Conservation (phyloP, 2,329 filamentous ascomycete genomes). For the Pestalotiopsis sp. region DNA sequence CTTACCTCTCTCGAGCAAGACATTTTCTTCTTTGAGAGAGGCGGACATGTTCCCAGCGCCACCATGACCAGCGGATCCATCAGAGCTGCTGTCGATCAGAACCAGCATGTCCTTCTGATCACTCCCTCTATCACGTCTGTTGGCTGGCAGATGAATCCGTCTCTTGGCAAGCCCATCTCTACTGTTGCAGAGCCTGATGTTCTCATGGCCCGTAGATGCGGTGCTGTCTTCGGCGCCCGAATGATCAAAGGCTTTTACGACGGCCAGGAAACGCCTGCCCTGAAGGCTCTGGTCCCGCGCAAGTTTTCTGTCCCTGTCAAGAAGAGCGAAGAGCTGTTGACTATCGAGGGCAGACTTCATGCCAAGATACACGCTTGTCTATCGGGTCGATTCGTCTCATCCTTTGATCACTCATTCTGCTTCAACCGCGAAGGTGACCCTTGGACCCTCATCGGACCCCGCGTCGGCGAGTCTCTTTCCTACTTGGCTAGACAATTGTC, state of each 20-base stretch:
- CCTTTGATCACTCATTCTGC: conserved; percentile 24
- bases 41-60: neutral
- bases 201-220: conserved; percentile 27
- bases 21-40: conserved; percentile 24
- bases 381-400: conserved; percentile 15
- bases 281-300: conserved; percentile 10
- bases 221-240: conserved; percentile 24
- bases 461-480: conserved; percentile 17
- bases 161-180: conserved; percentile 16
- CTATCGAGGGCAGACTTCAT: conserved; percentile 19
- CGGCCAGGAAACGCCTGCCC: conserved; percentile 21
- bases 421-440: conserved; percentile 24
- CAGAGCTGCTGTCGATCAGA: conserved; percentile 16
- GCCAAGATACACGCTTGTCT: conserved; percentile 20
- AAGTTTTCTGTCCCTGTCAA: conserved; percentile 3
- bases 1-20: conserved; percentile 28
- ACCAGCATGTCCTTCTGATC: conserved; percentile 20
- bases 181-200: conserved; percentile 13
- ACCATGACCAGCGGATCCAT: conserved; percentile 20
- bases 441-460: conserved; percentile 26
- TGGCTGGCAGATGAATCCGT: conserved; percentile 30
- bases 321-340: conserved; percentile 7
- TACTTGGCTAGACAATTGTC: conserved; percentile 24
- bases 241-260: conserved; percentile 16
- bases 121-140: conserved; percentile 30